Evolutionary conservation across 2,329 filamentous ascomycete genomes (phyloP).

Genomic region (Colletotrichum acutatum): DNA sequence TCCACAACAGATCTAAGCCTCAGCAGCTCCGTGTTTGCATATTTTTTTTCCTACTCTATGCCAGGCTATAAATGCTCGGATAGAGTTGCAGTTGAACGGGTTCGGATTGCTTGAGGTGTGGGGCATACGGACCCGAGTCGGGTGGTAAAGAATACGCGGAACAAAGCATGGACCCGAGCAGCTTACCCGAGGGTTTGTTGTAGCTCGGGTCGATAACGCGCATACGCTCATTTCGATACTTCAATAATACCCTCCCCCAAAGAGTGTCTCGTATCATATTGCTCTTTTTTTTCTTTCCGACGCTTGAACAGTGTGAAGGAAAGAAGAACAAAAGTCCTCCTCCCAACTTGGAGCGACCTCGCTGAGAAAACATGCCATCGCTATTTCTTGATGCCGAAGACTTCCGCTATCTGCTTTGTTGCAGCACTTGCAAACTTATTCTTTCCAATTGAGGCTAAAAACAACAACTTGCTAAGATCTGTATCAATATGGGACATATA

Average conservation of each 20-base stretch:
- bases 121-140: background rate
- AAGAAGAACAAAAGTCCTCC: too few relatives aligned
- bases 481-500: too few relatives aligned
- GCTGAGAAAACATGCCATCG: too few relatives aligned
- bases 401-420: too few relatives aligned
- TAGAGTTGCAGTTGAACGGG: background rate
- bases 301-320: too few relatives aligned
- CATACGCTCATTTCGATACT: background rate
- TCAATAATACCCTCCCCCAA: background rate
- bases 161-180: background rate
- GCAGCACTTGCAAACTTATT: too few relatives aligned
- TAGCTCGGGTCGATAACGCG: conserved; percentile 30
- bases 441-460: too few relatives aligned
- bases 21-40: background rate
- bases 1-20: background rate
- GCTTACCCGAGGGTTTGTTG: conserved; percentile 17
- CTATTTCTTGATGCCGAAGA: too few relatives aligned
- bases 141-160: background rate
- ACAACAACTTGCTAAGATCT: too few relatives aligned
- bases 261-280: background rate
- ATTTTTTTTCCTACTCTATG: background rate
- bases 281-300: background rate
- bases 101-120: background rate
- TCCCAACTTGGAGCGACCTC: too few relatives aligned
- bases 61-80: background rate